phyloP scores from a whole-genome alignment of 768 basidiomycete species.

The Boletus reticuloceps region DNA sequence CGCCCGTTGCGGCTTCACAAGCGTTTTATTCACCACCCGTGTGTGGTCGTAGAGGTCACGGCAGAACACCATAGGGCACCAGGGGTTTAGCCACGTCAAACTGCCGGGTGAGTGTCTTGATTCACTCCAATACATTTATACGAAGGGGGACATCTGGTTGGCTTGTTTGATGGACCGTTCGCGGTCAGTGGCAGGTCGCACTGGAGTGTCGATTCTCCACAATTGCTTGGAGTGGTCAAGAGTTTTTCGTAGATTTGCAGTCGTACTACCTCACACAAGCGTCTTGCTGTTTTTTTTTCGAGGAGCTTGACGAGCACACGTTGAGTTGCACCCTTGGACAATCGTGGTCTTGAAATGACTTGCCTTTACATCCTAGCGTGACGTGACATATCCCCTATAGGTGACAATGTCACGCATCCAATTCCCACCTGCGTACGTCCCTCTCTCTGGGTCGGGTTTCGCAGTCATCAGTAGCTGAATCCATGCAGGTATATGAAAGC shows the following conservation, averaged over 20 bases:
- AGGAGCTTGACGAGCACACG: conserved; percentile 27
- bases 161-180: conserved; percentile 1
- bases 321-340: conserved; percentile 24
- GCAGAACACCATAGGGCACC: neutral
- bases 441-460: neutral
- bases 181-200: neutral
- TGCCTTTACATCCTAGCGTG: conserved; percentile 26
- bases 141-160: conserved; percentile 20
- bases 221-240: conserved; percentile 5
- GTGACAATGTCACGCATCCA: conserved; percentile 22
- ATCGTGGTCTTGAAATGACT: conserved; percentile 30
- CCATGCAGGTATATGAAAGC: neutral
- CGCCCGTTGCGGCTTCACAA: conserved; percentile 13
- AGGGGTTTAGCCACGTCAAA: conserved; percentile 12
- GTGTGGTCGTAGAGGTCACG: neutral
- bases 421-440: conserved; percentile 11
- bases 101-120: conserved; percentile 30
- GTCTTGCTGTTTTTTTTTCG: conserved; percentile 19
- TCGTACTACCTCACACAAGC: conserved; percentile 29
- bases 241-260: conserved; percentile 12
- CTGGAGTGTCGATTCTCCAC: conserved; percentile 1
- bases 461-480: neutral
- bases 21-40: conserved; percentile 12
- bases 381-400: conserved; percentile 30
- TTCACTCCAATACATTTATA: conserved; percentile 27